phyloP scores from a whole-genome alignment of 2,329 filamentous ascomycete genomes.

The Rhynchosporium secalis region DNA sequence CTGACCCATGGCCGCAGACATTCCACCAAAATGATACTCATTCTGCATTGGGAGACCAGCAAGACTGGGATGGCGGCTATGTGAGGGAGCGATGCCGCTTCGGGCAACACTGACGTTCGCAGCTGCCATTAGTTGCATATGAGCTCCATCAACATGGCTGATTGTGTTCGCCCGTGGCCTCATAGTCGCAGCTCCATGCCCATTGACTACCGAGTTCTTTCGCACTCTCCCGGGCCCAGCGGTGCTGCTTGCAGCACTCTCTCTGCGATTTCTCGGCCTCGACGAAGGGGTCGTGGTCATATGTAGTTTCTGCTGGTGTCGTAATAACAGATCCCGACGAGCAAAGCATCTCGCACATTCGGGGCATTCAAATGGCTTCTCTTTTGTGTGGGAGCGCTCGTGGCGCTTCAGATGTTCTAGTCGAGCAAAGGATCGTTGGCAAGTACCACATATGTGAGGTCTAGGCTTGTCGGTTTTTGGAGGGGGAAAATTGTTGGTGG shows the following conservation, averaged over 20 bases:
- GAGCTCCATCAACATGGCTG: conserved; percentile 80
- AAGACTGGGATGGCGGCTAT: conserved; percentile 74
- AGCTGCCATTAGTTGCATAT: conserved; percentile 70
- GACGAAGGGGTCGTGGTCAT: conserved; percentile 87
- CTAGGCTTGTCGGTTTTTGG: conserved; percentile 97
- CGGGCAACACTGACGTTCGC: conserved; percentile 52
- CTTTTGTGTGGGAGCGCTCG: conserved; percentile 93
- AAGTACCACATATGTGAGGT: conserved; percentile 90
- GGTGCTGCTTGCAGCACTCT: conserved; percentile 77
- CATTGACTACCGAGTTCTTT: conserved; percentile 83
- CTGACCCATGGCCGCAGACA: conserved; percentile 68
- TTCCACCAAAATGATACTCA: conserved; percentile 67
- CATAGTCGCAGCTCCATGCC: conserved; percentile 59
- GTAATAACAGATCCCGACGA: conserved; percentile 82
- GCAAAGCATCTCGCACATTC: conserved; percentile 96
- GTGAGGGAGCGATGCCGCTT: conserved; percentile 52
- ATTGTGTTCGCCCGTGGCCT: conserved; percentile 94
- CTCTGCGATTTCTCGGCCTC: conserved; percentile 81
- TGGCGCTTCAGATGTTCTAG: conserved; percentile 96
- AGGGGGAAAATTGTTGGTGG: conserved; percentile 56
- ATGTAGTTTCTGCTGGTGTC: conserved; percentile 98
- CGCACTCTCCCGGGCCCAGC: conserved; percentile 73
- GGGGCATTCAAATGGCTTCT: conserved; percentile 97
- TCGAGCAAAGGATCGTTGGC: conserved; percentile 87
- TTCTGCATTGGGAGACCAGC: conserved; percentile 64